Conservation (phyloP, 345 rosid species). For the Eucalyptus rudis region DNA sequence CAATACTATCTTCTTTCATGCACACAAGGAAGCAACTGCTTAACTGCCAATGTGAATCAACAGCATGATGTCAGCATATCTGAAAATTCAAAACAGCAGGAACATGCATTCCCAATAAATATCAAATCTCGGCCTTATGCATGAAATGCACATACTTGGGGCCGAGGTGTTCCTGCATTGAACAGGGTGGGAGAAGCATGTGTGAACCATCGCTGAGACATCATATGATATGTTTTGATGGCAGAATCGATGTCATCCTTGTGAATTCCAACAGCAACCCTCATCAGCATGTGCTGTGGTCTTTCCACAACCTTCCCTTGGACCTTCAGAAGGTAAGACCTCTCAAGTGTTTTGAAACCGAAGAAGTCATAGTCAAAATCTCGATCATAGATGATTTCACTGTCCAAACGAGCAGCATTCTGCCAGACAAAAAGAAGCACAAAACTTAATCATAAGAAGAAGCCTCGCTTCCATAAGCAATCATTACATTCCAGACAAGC, state of each 20-base stretch:
- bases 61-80: background rate
- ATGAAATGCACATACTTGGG: slow-evolving; percentile 33
- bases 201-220: slow-evolving; percentile 95
- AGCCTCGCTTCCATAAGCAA: background rate
- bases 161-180: slow-evolving; percentile 88
- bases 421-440: slow-evolving; percentile 3
- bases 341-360: slow-evolving; percentile 89
- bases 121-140: background rate
- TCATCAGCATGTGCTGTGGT: slow-evolving; percentile 95
- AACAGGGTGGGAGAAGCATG: slow-evolving; percentile 96
- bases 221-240: slow-evolving; percentile 70
- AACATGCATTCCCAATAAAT: background rate
- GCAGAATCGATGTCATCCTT: slow-evolving; percentile 66
- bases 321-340: slow-evolving; percentile 82
- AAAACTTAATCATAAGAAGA: background rate
- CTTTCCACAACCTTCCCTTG: slow-evolving; percentile 82
- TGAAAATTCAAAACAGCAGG: background rate
- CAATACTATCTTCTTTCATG: slow-evolving; percentile 94
- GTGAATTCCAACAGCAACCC: slow-evolving; percentile 87
- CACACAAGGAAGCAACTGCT: slow-evolving; percentile 87
- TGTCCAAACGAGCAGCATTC: slow-evolving; percentile 76
- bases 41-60: slow-evolving; percentile 27
- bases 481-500: background rate
- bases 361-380: slow-evolving; percentile 92
- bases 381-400: slow-evolving; percentile 85